Base-by-base conservation (phyloP, 2,329 filamentous ascomycete genomes). In the Colletotrichum gigasporum region DNA sequence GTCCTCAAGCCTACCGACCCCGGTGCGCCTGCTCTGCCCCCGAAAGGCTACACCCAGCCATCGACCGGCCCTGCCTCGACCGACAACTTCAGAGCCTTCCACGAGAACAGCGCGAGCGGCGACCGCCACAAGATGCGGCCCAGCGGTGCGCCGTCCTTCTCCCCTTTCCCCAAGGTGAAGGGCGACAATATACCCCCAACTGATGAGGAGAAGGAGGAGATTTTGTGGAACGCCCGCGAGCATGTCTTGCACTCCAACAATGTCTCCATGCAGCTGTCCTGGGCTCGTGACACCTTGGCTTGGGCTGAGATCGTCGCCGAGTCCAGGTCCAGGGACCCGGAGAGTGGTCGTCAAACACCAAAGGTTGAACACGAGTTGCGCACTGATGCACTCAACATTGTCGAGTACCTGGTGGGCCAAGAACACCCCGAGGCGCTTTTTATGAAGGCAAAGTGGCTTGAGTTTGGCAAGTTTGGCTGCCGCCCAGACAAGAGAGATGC, bases 381-480 rank as follows among this genome's bases (percentile, higher is more conserved):
- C 67, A 82, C 91, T 51, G 96, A 99, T 76, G 94, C 96, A 30
- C 86, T 97, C 79, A 97, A 94, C 74, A 96, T 99, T 66, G 91
- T 97, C 70, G 87, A 86, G 59, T 97, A 97, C 75, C 83, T 99
- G 34, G 92, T 95, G 22, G 91, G 94, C 54, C 96, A 99, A 76
- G 89, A 91, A 67, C 96, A 99, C 71, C 96, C 96, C 22, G 94
- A 96, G 73, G 96, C 96, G 22, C 89, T 96, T 69, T 99, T 98
- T 76, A 93, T 98, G 82, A 90, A 90, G 71, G 93, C 94, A 64
- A 97, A 97, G 85, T 99, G 96, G 96, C 84, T 97, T 52, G 96
- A 99, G 75, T 99, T 98, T 83, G 96, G 96, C 70, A 97, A 97
- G 74, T 98, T 97, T 74, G 94, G 93, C 37, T 89, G 91, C 76